Evolutionary conservation across 2,329 filamentous ascomycete species (phyloP).

Genomic region (Penicillium corylophilum): DNA sequence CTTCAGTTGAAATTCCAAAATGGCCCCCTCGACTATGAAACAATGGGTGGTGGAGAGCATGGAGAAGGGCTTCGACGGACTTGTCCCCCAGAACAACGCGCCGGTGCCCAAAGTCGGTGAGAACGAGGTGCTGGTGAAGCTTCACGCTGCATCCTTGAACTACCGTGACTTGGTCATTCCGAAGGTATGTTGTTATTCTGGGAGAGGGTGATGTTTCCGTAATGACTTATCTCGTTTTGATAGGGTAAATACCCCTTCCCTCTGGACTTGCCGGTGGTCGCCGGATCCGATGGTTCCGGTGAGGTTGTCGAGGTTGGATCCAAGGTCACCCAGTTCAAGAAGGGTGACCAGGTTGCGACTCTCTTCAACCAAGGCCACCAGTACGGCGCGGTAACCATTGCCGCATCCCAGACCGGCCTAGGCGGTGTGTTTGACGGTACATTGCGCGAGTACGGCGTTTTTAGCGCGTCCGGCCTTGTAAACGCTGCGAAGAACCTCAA

Average conservation of each 20-base stretch:
- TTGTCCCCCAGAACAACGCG: conserved; percentile 55
- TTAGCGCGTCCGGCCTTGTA: conserved; percentile 68
- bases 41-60: conserved; percentile 56
- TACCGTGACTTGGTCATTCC: conserved; percentile 52
- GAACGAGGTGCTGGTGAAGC: conserved; percentile 69
- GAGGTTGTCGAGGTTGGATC: conserved; percentile 54
- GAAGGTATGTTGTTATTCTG: conserved; percentile 35
- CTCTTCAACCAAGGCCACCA: conserved; percentile 60
- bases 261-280: conserved; percentile 30
- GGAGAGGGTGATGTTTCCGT: too few species aligned
- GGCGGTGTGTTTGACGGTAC: conserved; percentile 68
- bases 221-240: background rate
- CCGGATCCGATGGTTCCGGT: conserved; percentile 44
- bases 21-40: conserved; percentile 43
- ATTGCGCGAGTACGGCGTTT: conserved; percentile 66
- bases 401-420: conserved; percentile 55
- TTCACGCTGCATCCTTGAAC: conserved; percentile 51
- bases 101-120: conserved; percentile 64
- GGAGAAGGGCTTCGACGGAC: conserved; percentile 58
- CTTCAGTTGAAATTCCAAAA: background rate
- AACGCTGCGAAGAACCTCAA: conserved; percentile 57
- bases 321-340: conserved; percentile 56
- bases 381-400: conserved; percentile 45
- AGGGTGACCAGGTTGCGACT: conserved; percentile 58
- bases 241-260: conserved; percentile 38